Base-by-base conservation (phyloP, 1,284 basidiomycete genomes). In the Athelia sp. region DNA sequence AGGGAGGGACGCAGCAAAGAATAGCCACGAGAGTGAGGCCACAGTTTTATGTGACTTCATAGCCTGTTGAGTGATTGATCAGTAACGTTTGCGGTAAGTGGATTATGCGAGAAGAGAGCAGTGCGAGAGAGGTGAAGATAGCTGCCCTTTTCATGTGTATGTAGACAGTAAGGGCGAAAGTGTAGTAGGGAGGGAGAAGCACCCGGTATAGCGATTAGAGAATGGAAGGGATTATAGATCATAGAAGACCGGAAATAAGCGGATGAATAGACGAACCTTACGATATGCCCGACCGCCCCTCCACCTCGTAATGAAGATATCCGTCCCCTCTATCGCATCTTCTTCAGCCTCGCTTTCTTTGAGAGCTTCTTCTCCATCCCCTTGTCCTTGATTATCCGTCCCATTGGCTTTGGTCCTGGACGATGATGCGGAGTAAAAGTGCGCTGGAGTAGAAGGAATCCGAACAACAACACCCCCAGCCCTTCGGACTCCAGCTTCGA, bases 291-390 rank as follows among this genome's bases (percentile, higher is more conserved):
- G 67, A 2, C 90, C 90, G 52, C 75, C 71, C 24, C 91, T 71
- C 64, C 77, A 86, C 52, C 78, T 70, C 6, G 87, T 84, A 6
- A 95, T 70, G 38, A 87, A 75, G 2, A 90, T 71, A 59, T 93
- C 88, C 18, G 79, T 81, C 19, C 71, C 66, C 0, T 69, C 69
- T 0, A 84, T 63, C 46, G 2, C 32, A 32, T 11, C 19, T 45
- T 23, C 53, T 64, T 46, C 50, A 46, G 47, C 17, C 64, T 15
- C 53, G 55, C 6, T 13, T 29, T 29, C 23, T 66, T 67, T 71
- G 22, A 65, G 67, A 52, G 69, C 69, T 46, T 61, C 61, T n/a
- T 0, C 58, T n/a, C 72, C 68, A 13, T 67, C 64, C 1, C 70
- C 65, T 13, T 67, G 61, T 21, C 64, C 48, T 14, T 56, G 53